These are phyloP conservation scores for Crepidotus variabilis DNA, from an alignment of 768 basidiomycete genomes.

Conservation along the genomic window DNA sequence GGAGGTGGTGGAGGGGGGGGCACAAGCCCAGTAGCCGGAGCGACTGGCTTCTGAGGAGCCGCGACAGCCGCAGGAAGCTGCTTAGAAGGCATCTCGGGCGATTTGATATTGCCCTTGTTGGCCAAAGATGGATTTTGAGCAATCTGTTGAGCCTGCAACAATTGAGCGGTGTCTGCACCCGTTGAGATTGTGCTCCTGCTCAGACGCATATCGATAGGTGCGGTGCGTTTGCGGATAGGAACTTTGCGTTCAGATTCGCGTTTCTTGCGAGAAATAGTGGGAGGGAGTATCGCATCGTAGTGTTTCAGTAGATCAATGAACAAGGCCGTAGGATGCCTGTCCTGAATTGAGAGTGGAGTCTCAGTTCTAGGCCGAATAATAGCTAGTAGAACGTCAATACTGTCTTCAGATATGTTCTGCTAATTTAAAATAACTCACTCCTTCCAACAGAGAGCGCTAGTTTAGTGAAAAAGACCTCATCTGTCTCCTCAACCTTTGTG, in stretches of 20 bases:
- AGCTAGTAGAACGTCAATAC: constrained; percentile 35
- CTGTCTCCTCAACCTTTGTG: constrained; percentile 66
- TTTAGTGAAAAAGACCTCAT: constrained; percentile 83
- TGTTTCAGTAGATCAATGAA: constrained; percentile 83
- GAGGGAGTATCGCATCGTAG: constrained; percentile 72
- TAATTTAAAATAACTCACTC: constrained; percentile 46
- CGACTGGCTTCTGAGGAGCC: constrained; percentile 11
- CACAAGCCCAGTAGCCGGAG: background rate
- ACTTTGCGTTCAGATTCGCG: constrained; percentile 83
- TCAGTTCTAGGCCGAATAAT: constrained; percentile 82
- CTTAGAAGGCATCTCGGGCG: constrained; percentile 27
- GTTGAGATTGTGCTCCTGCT: constrained; percentile 74
- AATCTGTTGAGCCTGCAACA: constrained; percentile 67
- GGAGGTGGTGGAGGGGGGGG: constrained; percentile 28
- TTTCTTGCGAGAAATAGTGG: constrained; percentile 80
- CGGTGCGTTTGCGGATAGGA: constrained; percentile 82
- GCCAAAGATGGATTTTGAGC: constrained; percentile 49
- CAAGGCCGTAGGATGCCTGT: constrained; percentile 86
- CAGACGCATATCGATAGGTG: constrained; percentile 84
- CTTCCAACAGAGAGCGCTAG: constrained; percentile 84
- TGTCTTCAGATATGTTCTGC: background rate
- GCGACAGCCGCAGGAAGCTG: constrained; percentile 22
- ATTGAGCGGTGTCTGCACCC: constrained; percentile 64
- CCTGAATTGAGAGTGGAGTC: constrained; percentile 83
- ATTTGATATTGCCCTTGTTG: constrained; percentile 24